Percentiles rank a stretch among this genome's conserved stretches.
phyloP scores from a whole-genome alignment of 306 rosid genomes.

The Gynostemma pentaphyllum region DNA sequence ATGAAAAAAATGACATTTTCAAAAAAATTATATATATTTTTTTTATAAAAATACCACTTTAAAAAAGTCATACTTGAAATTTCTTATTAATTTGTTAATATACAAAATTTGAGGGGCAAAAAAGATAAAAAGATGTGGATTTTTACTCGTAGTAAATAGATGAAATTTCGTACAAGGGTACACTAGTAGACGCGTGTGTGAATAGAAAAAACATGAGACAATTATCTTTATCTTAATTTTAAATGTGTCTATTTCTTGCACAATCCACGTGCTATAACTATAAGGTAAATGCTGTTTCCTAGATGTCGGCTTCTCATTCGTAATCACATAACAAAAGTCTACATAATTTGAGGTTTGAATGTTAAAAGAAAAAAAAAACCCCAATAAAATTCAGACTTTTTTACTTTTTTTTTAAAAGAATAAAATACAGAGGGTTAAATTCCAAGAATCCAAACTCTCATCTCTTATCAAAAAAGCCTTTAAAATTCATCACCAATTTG shows the following conservation, averaged over 20 bases:
- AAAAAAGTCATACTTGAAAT: too few relatives aligned
- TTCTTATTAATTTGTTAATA: too few relatives aligned
- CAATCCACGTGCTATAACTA: not conserved
- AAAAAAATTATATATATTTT: too few relatives aligned
- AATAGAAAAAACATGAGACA: not conserved
- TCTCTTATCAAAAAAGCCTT: not conserved
- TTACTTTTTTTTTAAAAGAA: too few relatives aligned
- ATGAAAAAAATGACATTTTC: too few relatives aligned
- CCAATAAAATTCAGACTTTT: too few relatives aligned
- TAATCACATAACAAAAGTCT: not conserved
- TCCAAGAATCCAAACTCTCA: not conserved
- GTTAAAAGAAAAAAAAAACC: not conserved
- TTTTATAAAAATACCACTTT: too few relatives aligned
- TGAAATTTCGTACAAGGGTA: not conserved
- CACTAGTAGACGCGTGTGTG: conserved; percentile 1
- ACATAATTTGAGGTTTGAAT: not conserved
- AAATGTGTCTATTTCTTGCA: not conserved
- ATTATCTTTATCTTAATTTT: not conserved
- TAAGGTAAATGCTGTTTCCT: conserved; percentile 3
- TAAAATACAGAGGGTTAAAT: not conserved
- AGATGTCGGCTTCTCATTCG: conserved; percentile 3
- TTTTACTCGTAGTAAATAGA: too few relatives aligned
- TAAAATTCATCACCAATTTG: not conserved
- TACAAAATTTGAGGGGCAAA: too few relatives aligned
- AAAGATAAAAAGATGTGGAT: too few relatives aligned